A percentile compares a stretch with the other conserved stretches of the same genome.
phyloP scores from a whole-genome alignment of 1,284 basidiomycete genomes.

The Leccinum angustisporum region DNA sequence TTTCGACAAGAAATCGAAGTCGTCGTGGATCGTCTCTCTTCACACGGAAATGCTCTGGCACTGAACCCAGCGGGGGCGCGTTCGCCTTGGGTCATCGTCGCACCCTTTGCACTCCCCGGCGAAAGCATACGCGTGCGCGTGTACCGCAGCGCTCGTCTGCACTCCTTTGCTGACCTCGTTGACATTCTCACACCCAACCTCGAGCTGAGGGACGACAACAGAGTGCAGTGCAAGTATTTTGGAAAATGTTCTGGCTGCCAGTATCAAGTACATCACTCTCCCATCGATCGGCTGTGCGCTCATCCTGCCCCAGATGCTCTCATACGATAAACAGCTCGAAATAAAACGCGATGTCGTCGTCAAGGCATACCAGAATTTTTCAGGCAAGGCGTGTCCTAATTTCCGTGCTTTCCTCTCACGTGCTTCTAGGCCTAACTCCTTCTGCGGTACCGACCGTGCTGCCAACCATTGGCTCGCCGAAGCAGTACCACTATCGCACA shows the following conservation, averaged over 20 bases:
- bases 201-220: conserved; percentile 62
- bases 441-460: conserved; percentile 66
- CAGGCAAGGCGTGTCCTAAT: conserved; percentile 42
- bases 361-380: conserved; percentile 83
- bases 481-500: conserved; percentile 91
- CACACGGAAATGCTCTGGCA: conserved; percentile 72
- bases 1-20: conserved; percentile 66
- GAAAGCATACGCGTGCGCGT: conserved; percentile 76
- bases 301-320: conserved; percentile 63
- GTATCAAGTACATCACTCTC: conserved; percentile 55
- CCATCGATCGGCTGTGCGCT: background rate
- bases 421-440: conserved; percentile 51
- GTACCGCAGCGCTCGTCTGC: conserved; percentile 62
- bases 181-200: conserved; percentile 67
- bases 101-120: conserved; percentile 82
- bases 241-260: conserved; percentile 79
- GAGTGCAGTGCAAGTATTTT: conserved; percentile 84
- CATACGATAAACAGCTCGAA: conserved; percentile 83
- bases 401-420: background rate
- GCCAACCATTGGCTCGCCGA: conserved; percentile 82
- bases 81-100: conserved; percentile 74
- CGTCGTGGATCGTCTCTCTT: conserved; percentile 59
- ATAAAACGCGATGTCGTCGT: conserved; percentile 88
- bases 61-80: conserved; percentile 43
- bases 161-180: conserved; percentile 78